Conservation (phyloP, 2,329 filamentous ascomycete genomes). For the Cyanodermella asteris region DNA sequence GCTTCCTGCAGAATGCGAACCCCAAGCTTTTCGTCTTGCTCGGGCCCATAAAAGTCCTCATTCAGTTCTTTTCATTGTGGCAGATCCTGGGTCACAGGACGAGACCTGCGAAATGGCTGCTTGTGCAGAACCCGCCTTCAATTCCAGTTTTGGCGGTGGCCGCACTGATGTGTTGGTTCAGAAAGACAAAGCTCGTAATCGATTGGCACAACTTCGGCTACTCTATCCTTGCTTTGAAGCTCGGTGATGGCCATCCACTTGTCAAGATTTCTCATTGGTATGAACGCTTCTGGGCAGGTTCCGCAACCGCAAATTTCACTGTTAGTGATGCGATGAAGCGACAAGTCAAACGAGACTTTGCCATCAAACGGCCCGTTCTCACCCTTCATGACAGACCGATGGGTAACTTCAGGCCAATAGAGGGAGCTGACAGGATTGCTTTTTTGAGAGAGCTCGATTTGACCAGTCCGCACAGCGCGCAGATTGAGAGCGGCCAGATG, state of each 20-base stretch:
- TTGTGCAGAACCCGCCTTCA: conserved; percentile 87
- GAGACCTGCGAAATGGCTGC: conserved; percentile 58
- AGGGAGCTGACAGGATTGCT: conserved; percentile 23
- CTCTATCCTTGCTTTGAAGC: conserved; percentile 58
- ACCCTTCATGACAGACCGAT: conserved; percentile 76
- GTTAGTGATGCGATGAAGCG: conserved; percentile 77
- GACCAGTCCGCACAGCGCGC: not conserved
- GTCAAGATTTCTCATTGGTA: conserved; percentile 57
- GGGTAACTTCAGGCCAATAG: conserved; percentile 53
- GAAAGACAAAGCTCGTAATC: conserved; percentile 64
- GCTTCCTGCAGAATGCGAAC: conserved; percentile 41
- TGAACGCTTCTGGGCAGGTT: conserved; percentile 48
- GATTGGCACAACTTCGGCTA: conserved; percentile 99
- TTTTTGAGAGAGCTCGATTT: conserved; percentile 42
- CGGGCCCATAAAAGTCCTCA: conserved; percentile 66
- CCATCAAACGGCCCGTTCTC: conserved; percentile 40
- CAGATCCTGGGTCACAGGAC: conserved; percentile 51
- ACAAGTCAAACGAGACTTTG: conserved; percentile 46
- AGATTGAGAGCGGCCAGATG: conserved; percentile 33
- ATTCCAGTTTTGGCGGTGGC: conserved; percentile 75
- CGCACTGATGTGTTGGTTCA: conserved; percentile 47
- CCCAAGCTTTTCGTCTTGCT: conserved; percentile 55
- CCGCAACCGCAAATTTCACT: conserved; percentile 55
- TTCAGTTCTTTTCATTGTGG: conserved; percentile 56
- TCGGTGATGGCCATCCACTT: conserved; percentile 45